Conservation (phyloP, 2,329 filamentous ascomycete species). For the Cercospora janseana region DNA sequence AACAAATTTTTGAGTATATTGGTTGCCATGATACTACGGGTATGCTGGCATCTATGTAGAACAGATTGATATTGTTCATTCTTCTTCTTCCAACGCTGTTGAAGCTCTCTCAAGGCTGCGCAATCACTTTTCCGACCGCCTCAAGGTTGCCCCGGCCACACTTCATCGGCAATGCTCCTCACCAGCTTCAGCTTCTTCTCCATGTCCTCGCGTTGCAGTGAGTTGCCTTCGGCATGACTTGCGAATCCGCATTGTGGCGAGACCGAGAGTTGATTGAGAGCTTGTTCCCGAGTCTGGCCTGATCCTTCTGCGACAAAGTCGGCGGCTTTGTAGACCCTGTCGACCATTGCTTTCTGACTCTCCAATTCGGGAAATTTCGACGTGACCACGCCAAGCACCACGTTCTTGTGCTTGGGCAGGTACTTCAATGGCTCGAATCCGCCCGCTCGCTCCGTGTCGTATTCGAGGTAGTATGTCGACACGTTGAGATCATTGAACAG, state of each 20-base stretch:
- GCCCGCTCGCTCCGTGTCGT: constrained; percentile 50
- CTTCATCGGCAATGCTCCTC: constrained; percentile 67
- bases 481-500: constrained; percentile 39
- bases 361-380: constrained; percentile 49
- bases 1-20: constrained; percentile 29
- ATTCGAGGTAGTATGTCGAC: constrained; percentile 41
- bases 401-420: constrained; percentile 49
- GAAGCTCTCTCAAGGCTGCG: constrained; percentile 1
- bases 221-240: constrained; percentile 71
- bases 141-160: constrained; percentile 62
- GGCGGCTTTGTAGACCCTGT: constrained; percentile 52
- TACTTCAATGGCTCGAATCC: constrained; percentile 49
- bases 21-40: constrained; percentile 27
- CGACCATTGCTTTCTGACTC: constrained; percentile 48
- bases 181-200: constrained; percentile 70
- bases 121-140: not conserved
- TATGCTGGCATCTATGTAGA: constrained; percentile 24
- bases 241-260: constrained; percentile 62
- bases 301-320: constrained; percentile 68
- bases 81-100: constrained; percentile 7
- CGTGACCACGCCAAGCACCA: constrained; percentile 49
- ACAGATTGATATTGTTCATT: not conserved
- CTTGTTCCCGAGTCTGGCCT: constrained; percentile 59
- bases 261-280: constrained; percentile 64
- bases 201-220: constrained; percentile 59